phyloP scores from a whole-genome alignment of 176 grass and related monocot genomes.

The Paspalum notatum region DNA sequence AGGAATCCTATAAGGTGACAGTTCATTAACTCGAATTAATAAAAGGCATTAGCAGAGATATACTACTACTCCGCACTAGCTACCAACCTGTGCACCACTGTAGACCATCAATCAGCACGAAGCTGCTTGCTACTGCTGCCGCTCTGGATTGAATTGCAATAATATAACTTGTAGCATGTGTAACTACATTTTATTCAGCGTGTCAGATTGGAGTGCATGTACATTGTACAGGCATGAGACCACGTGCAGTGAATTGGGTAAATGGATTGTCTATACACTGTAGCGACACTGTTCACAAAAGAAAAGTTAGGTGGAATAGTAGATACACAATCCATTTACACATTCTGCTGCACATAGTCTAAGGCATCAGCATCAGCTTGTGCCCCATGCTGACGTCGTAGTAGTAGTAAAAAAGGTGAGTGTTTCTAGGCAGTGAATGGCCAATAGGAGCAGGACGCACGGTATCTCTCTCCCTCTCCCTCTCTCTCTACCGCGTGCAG shows the following conservation, averaged over 20 bases:
- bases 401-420: constrained; percentile 10
- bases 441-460: constrained; percentile 24
- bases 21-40: constrained; percentile 29
- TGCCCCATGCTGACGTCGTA: constrained; percentile 36
- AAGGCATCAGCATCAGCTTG: no score
- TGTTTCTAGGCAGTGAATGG: constrained; percentile 34
- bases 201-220: constrained; percentile 29
- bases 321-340: no score
- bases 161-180: not conserved
- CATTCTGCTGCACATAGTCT: no score
- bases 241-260: not conserved
- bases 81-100: not conserved
- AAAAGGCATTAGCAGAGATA: constrained; percentile 3
- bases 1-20: constrained; percentile 48
- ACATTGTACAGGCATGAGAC: not conserved
- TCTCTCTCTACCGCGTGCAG: not conserved
- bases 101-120: not conserved
- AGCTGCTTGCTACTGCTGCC: not conserved
- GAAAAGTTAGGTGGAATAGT: no score
- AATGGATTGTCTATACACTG: no score
- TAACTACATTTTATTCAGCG: constrained; percentile 20
- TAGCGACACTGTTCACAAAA: no score
- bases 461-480: not conserved
- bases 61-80: not conserved
- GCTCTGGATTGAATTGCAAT: not conserved